Evolutionary conservation across 2,329 filamentous ascomycete species (phyloP).

Genomic region (Pestalotiopsis sp.): DNA sequence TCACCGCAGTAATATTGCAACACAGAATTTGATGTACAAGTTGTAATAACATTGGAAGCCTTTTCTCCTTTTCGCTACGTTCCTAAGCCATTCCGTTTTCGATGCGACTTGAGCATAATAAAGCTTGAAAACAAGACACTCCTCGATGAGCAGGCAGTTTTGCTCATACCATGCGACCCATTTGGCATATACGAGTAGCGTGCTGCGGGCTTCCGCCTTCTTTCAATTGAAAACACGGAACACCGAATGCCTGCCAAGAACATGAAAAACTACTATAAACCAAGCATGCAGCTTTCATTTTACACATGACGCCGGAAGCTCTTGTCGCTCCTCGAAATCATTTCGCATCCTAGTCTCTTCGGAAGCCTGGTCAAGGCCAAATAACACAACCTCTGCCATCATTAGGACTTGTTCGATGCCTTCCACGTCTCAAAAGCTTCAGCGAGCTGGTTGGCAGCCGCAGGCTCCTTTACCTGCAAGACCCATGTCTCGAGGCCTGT

Average conservation of each 20-base stretch:
- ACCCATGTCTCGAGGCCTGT: constrained; percentile 70
- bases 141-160: not conserved
- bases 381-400: not conserved
- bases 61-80: not conserved
- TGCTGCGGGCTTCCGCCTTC: not conserved
- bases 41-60: not conserved
- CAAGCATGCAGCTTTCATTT: not conserved
- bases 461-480: constrained; percentile 66
- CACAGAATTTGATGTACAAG: not conserved
- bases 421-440: constrained; percentile 56
- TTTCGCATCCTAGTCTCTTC: not conserved
- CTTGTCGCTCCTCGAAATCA: not conserved
- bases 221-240: not conserved
- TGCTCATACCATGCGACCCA: not conserved
- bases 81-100: not conserved
- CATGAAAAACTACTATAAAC: not conserved
- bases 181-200: not conserved
- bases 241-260: not conserved
- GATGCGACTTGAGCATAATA: not conserved
- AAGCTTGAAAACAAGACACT: not conserved
- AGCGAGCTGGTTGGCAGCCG: constrained; percentile 54
- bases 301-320: not conserved
- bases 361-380: not conserved
- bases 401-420: constrained; percentile 53
- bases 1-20: not conserved